phyloP scores from a whole-genome alignment of 208 protist species.

The Leishmania aethiopica region DNA sequence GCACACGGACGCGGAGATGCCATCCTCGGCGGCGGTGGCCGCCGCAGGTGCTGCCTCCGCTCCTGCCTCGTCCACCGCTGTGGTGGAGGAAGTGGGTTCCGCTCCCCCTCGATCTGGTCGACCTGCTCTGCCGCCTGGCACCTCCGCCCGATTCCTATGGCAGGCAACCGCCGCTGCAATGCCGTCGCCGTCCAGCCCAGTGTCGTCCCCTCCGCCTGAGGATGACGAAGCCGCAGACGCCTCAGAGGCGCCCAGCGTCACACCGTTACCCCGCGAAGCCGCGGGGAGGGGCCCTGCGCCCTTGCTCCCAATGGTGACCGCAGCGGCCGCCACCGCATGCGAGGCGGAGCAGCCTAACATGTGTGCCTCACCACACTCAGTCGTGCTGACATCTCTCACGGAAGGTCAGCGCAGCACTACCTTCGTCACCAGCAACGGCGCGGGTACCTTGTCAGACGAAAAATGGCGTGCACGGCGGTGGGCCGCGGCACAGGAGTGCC shows the following conservation, averaged over 20 bases:
- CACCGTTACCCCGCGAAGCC: neutral
- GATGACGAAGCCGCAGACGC: constrained; percentile 1
- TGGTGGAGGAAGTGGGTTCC: neutral
- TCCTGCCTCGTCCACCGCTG: neutral
- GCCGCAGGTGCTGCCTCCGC: neutral
- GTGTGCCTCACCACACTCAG: neutral
- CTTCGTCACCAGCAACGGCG: neutral
- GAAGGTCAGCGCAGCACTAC: neutral
- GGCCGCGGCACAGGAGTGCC: constrained; percentile 1
- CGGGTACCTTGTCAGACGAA: neutral
- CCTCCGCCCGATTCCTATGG: constrained; percentile 21
- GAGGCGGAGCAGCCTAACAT: neutral
- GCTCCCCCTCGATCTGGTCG: neutral
- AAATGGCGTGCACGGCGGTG: neutral
- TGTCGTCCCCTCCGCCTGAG: constrained; percentile 12
- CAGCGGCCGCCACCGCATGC: neutral
- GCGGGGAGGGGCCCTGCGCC: neutral
- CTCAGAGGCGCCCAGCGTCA: too few species aligned
- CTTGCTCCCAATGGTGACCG: neutral
- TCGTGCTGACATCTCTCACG: neutral
- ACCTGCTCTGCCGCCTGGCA: neutral
- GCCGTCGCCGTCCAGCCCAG: constrained; percentile 30
- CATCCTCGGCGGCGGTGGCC: neutral
- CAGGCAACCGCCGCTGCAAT: constrained; percentile 26
- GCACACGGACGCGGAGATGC: neutral